Conservation (phyloP, 306 rosid genomes). For the Citrullus colocynthis region DNA sequence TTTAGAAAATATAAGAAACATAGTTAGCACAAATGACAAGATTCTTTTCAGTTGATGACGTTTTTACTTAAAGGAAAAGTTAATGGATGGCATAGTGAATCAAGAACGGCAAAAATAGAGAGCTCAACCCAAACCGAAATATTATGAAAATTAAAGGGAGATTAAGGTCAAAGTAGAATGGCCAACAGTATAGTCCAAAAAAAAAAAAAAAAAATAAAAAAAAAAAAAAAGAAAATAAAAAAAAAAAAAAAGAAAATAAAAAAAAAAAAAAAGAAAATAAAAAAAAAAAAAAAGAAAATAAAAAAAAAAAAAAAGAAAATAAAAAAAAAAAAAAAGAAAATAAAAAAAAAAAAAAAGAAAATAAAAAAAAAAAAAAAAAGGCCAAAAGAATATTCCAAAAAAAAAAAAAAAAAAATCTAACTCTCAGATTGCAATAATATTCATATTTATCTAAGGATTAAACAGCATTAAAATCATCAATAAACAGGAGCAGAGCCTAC, state of each 20-base stretch:
- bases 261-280: too few relatives aligned
- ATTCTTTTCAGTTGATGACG: background rate
- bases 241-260: too few relatives aligned
- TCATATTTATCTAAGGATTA: background rate
- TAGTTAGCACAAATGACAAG: background rate
- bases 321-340: too few relatives aligned
- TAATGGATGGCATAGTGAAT: background rate
- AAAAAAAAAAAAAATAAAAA: too few relatives aligned
- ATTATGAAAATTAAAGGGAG: background rate
- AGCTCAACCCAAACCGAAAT: background rate
- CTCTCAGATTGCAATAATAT: background rate
- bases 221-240: too few relatives aligned
- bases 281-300: too few relatives aligned
- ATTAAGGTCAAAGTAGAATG: background rate
- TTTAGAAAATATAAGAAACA: slow-evolving; percentile 1
- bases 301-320: too few relatives aligned
- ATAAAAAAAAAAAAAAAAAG: too few relatives aligned
- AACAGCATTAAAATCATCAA: background rate
- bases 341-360: too few relatives aligned
- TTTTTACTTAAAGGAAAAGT: background rate
- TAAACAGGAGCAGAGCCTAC: background rate
- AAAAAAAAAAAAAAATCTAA: background rate
- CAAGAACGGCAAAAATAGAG: background rate
- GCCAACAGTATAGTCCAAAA: background rate
- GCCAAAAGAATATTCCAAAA: too few relatives aligned